These are phyloP conservation scores for Camelina sativa DNA, from an alignment of 345 rosid genomes.

Conservation along the genomic window DNA sequence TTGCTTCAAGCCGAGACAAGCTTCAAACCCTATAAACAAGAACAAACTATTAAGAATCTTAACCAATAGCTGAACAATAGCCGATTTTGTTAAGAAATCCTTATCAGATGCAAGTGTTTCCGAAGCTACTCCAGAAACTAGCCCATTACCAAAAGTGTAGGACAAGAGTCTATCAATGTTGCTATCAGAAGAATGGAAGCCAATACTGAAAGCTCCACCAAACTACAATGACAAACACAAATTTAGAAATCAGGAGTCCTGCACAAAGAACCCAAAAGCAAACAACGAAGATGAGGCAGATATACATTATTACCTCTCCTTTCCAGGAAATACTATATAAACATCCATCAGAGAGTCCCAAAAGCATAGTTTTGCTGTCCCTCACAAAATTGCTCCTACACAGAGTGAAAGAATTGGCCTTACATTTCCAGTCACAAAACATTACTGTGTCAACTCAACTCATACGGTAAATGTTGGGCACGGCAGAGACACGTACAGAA, in stretches of 20 bases:
- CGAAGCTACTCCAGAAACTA: constrained; percentile 51
- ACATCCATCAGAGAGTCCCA: constrained; percentile 92
- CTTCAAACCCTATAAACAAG: no score
- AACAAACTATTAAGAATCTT: no score
- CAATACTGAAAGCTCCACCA: constrained; percentile 75
- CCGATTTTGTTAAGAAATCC: constrained; percentile 48
- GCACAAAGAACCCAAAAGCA: constrained; percentile 6
- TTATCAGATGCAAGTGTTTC: constrained; percentile 44
- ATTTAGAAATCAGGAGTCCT: neutral
- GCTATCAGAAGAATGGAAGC: constrained; percentile 42
- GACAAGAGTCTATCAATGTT: constrained; percentile 46
- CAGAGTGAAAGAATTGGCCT: constrained; percentile 26
- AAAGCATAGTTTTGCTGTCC: constrained; percentile 71
- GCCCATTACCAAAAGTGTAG: constrained; percentile 59
- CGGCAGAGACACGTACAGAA: constrained; percentile 25
- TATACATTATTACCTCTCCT: constrained; percentile 81
- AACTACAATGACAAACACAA: constrained; percentile 54
- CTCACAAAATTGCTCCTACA: constrained; percentile 90
- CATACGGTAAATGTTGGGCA: constrained; percentile 10
- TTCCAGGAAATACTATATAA: constrained; percentile 90
- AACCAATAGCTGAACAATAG: constrained; percentile 52
- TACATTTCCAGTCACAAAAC: constrained; percentile 11
- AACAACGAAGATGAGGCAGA: constrained; percentile 20
- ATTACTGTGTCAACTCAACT: neutral
- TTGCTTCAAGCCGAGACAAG: no score